A percentile compares a stretch with the other conserved stretches of the same genome.
Conservation (phyloP, 441 rosid species). For the Breynia disticha region DNA sequence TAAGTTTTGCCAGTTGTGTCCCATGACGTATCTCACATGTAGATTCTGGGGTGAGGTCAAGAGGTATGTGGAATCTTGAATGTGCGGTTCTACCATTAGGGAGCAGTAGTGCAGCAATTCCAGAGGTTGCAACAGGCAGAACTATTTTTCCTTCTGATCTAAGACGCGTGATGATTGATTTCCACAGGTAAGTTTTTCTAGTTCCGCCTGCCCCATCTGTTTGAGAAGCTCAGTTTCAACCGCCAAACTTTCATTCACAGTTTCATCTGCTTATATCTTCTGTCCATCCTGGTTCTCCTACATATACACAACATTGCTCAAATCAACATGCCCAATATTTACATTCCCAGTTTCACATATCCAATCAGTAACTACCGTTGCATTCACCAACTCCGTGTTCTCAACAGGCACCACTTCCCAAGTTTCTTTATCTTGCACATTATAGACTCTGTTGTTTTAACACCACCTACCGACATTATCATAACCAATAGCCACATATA, state of each 20-base stretch:
- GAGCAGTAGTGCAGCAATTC: no score
- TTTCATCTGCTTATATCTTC: conserved; percentile 29
- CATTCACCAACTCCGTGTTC: conserved; percentile 30
- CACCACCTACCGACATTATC: conserved; percentile 18
- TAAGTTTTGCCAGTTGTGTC: no score
- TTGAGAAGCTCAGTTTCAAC: conserved; percentile 20
- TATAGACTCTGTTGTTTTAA: conserved; percentile 23
- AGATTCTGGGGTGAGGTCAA: no score
- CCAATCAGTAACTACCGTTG: conserved; percentile 29
- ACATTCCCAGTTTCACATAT: conserved; percentile 25
- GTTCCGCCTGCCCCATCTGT: no score
- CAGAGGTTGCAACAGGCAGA: no score
- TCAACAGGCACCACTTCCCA: conserved; percentile 24
- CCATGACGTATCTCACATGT: no score
- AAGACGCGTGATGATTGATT: no score
- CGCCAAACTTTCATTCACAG: conserved; percentile 24
- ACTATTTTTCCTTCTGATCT: no score
- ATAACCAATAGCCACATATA: no score
- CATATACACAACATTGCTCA: conserved; percentile 23
- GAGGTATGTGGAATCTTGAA: no score
- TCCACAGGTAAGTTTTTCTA: no score
- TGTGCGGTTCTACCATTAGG: no score
- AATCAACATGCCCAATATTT: conserved; percentile 24
- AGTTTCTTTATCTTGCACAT: conserved; percentile 30
- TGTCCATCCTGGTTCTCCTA: conserved; percentile 32